These are phyloP conservation scores for Aechmea fasciata DNA, from an alignment of 176 grass and related monocot species.

Conservation along the genomic window DNA sequence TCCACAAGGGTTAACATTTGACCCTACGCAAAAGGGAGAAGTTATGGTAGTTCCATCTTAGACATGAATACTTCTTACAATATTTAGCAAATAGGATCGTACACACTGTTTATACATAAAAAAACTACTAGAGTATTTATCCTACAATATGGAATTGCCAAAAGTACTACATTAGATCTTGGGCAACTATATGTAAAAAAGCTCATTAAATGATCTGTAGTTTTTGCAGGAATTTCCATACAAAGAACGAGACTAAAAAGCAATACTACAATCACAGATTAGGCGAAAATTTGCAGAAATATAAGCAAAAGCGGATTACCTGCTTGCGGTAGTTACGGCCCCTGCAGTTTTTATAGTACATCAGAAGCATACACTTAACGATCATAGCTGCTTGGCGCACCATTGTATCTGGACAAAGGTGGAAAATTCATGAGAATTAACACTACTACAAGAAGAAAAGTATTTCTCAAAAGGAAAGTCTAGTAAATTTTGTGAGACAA, in stretches of 20 bases:
- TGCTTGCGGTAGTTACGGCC: constrained; percentile 86
- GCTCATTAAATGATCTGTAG: not conserved
- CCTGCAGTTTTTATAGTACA: constrained; percentile 79
- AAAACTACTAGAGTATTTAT: too few species aligned
- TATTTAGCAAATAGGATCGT: too few species aligned
- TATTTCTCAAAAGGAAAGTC: too few species aligned
- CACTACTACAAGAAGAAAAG: not conserved
- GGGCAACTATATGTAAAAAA: too few species aligned
- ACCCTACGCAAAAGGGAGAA: constrained; percentile 54
- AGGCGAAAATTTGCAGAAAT: constrained; percentile 14
- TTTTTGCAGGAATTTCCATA: not conserved
- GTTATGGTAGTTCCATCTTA: not conserved
- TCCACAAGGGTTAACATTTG: constrained; percentile 97
- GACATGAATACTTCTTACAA: not conserved
- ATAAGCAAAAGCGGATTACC: constrained; percentile 30
- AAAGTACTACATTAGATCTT: too few species aligned
- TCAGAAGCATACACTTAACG: constrained; percentile 69
- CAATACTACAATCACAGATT: not conserved
- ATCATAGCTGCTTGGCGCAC: constrained; percentile 85
- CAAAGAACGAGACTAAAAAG: not conserved
- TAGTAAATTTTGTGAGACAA: too few species aligned
- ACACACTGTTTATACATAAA: too few species aligned
- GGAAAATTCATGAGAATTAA: not conserved
- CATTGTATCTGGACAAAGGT: constrained; percentile 69
- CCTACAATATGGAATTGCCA: too few species aligned